Evolutionary conservation across 2,329 filamentous ascomycete genomes (phyloP).

Genomic region (Colletotrichum agaves): DNA sequence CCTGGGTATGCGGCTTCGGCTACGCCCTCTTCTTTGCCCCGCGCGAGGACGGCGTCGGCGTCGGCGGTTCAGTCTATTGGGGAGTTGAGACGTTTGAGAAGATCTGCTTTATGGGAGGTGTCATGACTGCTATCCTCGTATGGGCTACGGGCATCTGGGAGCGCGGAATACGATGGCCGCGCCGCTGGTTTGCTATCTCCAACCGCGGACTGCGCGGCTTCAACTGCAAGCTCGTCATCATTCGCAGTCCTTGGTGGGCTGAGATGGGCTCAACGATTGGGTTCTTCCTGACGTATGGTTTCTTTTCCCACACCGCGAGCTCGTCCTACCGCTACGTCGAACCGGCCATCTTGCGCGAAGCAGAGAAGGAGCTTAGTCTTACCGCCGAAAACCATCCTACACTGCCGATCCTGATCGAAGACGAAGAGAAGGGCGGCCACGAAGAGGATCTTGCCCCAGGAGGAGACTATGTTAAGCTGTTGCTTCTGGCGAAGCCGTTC

Average conservation of each 20-base stretch:
- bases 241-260: conserved; percentile 83
- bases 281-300: conserved; percentile 82
- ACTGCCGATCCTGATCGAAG: conserved; percentile 56
- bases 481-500: conserved; percentile 93
- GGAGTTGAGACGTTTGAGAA: conserved; percentile 90
- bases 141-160: conserved; percentile 98
- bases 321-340: conserved; percentile 84
- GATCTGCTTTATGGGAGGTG: conserved; percentile 89
- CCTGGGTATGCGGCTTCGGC: conserved; percentile 87
- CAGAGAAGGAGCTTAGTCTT: conserved; percentile 67
- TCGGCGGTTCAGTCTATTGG: conserved; percentile 97
- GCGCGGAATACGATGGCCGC: conserved; percentile 91
- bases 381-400: conserved; percentile 54
- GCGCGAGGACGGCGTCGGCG: conserved; percentile 90
- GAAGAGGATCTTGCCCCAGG: conserved; percentile 93
- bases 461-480: conserved; percentile 90
- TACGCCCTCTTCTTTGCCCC: conserved; percentile 95
- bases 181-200: conserved; percentile 87
- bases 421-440: conserved; percentile 74
- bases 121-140: conserved; percentile 86
- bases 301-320: conserved; percentile 74
- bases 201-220: conserved; percentile 91
- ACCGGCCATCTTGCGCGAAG: conserved; percentile 66
- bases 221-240: conserved; percentile 95
- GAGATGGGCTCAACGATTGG: conserved; percentile 78